Evolutionary conservation across 257 asterid species (phyloP), one percentile per base, ranked within the genome.

Genomic region (Penstemon newberryi): DNA sequence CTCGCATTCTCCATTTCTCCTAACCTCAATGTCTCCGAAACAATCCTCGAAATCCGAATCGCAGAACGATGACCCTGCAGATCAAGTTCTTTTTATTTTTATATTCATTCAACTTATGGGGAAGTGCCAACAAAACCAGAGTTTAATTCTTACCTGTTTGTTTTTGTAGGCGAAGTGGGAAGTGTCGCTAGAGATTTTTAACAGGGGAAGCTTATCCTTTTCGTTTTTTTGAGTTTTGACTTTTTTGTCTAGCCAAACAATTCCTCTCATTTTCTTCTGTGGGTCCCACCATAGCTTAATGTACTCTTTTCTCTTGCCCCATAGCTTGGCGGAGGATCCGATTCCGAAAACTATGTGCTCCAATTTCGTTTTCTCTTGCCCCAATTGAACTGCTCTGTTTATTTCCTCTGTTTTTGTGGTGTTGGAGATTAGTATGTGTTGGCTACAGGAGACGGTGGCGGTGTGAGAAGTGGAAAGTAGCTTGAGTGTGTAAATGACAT

Each of bases 231-330:
- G 6, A 3, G 77, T 60, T 43, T 83, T 66, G 1, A 89, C 90
- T 0, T 67, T 79, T 49, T 69, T 68, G 58, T 89, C 96, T 7
- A 91, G 75, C 96, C 98, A 91, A 44, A 89, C 94, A 37, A 79
- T 75, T 3, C 95, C 98, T 12, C 85, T 77, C 96, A 89, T 89
- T 19, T 66, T 40, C 9, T 77, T 71, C 11, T 75, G 70, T 4
- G 85, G 89, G 56, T 81, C 82, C 87, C 90, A 91, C 98, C 98
- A 91, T 0, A 85, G 60, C 63, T 91, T 87, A 5, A 89, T 87
- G 78, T 91, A 91, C 49, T 89, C 83, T 67, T 87, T 91, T n/a
- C 96, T 73, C 74, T 76, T 80, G 4, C 72, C 75, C 96, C 96
- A 91, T 0, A 87, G 70, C 73, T 81, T 87, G 1, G 96, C 82